Conservation (phyloP, 176 grass and related monocot species). For the Carex cristatella region DNA sequence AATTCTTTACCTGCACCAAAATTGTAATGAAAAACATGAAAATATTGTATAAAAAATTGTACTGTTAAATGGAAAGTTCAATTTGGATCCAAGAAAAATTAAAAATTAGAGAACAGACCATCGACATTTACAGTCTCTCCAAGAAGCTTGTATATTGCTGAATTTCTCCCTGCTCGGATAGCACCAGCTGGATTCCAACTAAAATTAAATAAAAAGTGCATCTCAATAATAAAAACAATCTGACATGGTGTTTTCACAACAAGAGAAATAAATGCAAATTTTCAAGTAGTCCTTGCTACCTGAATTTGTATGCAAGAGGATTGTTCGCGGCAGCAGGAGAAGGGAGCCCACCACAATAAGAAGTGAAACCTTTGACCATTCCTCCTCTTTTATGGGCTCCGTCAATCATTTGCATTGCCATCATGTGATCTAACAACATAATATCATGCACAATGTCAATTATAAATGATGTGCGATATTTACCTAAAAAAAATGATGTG, state of each 20-base stretch:
- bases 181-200: constrained; percentile 95
- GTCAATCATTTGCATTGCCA: constrained; percentile 99
- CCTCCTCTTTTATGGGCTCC: constrained; percentile 66
- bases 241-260: not conserved
- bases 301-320: constrained; percentile 92
- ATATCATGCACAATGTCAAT: constrained; percentile 1
- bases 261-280: not conserved
- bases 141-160: constrained; percentile 73
- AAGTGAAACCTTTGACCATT: constrained; percentile 78
- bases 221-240: not conserved
- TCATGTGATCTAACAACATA: constrained; percentile 72
- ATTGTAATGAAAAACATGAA: not conserved
- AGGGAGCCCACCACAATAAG: constrained; percentile 92
- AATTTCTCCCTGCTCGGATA: constrained; percentile 61
- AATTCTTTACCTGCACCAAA: constrained; percentile 52
- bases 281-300: constrained; percentile 29
- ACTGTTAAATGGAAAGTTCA: not conserved
- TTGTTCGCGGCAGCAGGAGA: constrained; percentile 92
- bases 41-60: not conserved
- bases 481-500: not conserved
- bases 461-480: too few species aligned
- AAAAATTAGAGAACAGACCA: constrained; percentile 38
- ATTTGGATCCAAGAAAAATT: not conserved
- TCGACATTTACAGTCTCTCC: constrained; percentile 63
- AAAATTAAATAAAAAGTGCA: constrained; percentile 9